Base-by-base conservation (phyloP, 331 rosid genomes). In the Malus hybrid region DNA sequence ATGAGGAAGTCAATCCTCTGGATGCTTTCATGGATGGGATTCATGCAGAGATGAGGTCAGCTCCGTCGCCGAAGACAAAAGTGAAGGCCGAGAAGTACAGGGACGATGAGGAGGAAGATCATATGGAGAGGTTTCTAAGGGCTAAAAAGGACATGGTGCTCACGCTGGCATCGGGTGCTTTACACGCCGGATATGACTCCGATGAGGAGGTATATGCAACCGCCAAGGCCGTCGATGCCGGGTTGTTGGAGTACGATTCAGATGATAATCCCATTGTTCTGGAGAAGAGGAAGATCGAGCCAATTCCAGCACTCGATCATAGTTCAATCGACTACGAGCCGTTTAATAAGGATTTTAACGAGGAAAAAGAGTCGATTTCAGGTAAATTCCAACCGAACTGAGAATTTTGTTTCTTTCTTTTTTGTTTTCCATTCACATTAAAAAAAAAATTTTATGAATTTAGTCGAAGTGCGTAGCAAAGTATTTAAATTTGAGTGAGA, bases 201-300 rank as follows among this genome's bases (percentile, higher is more conserved):
- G 99, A 94, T 14, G 97, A 94, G 78, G 99, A 94, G 92, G 99
- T 94, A 63, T 94, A 94, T 75, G 99, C 99, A 0, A 97, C 99
- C 11, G 99, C 99, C 1, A 94, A 94, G 79, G 97, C 97, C 6
- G 91, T 94, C 3, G 99, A 94, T 60, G 99, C 97, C 10, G 99
- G 97, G 56, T 36, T 88, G 93, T 1, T 94, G n/a, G 99, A 94
- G 84, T 94, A 94, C 61, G 97, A 94, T 80, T 90, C 97, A 5
- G 99, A 94, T 63, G 99, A 94, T 78, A 94, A 94, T 80, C 91
- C 94, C 34, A 61, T 92, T 29, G 85, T 94, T 75, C 2, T 85
- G 10, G 99, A 94, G 46, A 92, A 85, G 89, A 94, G 83, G 90
- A 90, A 87, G 74, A 94, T 94, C 76, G 99, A 94, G 77, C 91